Base-by-base conservation (phyloP, 805 yeast species). In the Saccharomycopsis javanensis region DNA sequence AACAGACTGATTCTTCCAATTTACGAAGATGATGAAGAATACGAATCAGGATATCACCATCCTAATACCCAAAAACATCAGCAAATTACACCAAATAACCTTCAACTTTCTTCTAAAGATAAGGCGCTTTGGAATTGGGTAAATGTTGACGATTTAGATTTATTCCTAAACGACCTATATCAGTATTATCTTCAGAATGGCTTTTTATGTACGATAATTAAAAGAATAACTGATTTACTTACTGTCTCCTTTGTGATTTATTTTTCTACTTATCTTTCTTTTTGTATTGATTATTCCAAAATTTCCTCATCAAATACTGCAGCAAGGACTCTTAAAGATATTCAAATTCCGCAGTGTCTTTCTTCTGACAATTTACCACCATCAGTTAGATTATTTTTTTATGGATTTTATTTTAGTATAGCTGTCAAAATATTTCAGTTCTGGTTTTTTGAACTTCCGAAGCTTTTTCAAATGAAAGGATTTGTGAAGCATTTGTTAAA, bases 71-170 rank as follows among this genome's bases (percentile, higher is more conserved):
- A 31, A 31, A 31, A 42, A 42, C 2, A 11, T 10, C n/a, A 15
- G 16, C 15, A 15, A n/a, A 15, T 5, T 35, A 1, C 48, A 42
- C 6, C 28, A 2, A 42, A 42, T 20, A 4, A 20, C 10, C 25
- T 25, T 20, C 27, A 16, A 1, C 23, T 42, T 20, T 42, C 48
- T 54, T 80, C 87, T 1, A 74, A 75, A 59, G 97, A 91, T 66
- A 73, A 89, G 53, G 96, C 98, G 0, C 73, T 87, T 16, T 94
- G 97, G 89, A 78, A 88, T 60, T 94, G 99, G 98, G 96, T 98
- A 1, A 94, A 94, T 65, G 88, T 94, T 25, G 88, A 87, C 63
- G 94, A 94, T 68, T 77, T 94, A 68, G 99, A 94, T 71, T 79
- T 81, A 51, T 94, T 92, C 64, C 73, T 94, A 18, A 82, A 81